Percentiles rank a stretch among this genome's conserved stretches.
Conservation (phyloP, 768 basidiomycete species). For the Coprinellus micaceus region DNA sequence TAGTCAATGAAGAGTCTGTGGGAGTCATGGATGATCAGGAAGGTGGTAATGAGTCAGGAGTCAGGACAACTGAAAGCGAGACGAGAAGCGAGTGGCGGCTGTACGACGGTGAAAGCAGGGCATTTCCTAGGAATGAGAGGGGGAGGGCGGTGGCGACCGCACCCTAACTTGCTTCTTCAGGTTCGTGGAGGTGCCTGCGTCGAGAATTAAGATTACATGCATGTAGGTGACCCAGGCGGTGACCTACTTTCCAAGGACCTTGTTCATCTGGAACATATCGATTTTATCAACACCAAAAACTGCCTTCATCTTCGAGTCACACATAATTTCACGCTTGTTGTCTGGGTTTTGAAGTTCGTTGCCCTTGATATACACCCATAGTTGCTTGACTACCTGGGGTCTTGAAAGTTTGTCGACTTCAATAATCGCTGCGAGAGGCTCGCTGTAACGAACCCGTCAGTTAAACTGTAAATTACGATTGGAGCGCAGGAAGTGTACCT, state of each 20-base stretch:
- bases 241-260: constrained; percentile 72
- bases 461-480: constrained; percentile 8
- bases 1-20: background rate
- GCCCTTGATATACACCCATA: constrained; percentile 87
- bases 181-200: constrained; percentile 35
- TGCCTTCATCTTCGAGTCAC: constrained; percentile 66
- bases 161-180: constrained; percentile 16
- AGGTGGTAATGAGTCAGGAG: background rate
- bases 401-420: constrained; percentile 68
- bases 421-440: constrained; percentile 69
- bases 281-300: constrained; percentile 81
- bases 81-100: background rate
- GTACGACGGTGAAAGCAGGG: background rate
- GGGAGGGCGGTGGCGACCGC: background rate
- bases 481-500: constrained; percentile 43
- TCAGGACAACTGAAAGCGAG: background rate
- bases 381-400: constrained; percentile 84
- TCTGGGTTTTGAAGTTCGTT: constrained; percentile 80
- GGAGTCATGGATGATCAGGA: background rate
- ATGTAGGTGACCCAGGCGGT: background rate
- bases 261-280: constrained; percentile 96
- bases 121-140: background rate
- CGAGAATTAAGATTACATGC: background rate
- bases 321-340: constrained; percentile 82
- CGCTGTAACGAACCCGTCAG: constrained; percentile 39